Evolutionary conservation across 73 alveolate species (phyloP), one percentile per base, ranked within the genome.

Genomic region (Paramecium biaurelia): DNA sequence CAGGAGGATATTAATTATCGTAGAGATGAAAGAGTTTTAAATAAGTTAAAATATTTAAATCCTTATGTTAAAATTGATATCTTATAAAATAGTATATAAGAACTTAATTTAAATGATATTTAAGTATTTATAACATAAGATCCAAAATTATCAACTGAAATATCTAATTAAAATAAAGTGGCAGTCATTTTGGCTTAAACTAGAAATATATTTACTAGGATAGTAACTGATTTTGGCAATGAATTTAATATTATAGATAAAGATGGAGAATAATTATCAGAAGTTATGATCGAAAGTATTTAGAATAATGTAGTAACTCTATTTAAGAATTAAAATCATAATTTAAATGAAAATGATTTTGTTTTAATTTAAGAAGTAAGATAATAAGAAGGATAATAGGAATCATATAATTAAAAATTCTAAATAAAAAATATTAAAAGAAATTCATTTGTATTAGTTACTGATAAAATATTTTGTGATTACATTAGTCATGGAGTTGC

Each of bases 191-290:
- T 79, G 30, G 96, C 98, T 76, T 94, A 93, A 82, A 89, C 94
- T 11, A 96, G 93, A 43, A 99, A 98, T 9, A 90, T 95, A 15
- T 96, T 95, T 47, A 93, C 96, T 30, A 92, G 97, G 85, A 94
- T 96, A 5, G 94, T 96, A 58, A 95, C 92, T 43, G 99, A 97
- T 92, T 97, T 97, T 76, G 99, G 99, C 28, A 95, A 94, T 15
- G 95, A 95, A 85, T 97, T 97, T 84, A 92, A 79, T 59, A 96
- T 97, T 5, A 89, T 93, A 58, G 99, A 97, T 92, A 97, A 96
- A 92, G 98, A 97, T 82, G 99, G 99, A 34, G 99, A 96, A 93
- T 98, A 95, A 23, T 92, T 95, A 20, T 92, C 96, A 70, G 99
- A 97, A 92, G 92, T 93, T 24, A 89, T 93, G 93, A 94, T 97